These are phyloP conservation scores for Bipolaris bicolor DNA, from an alignment of 2,329 filamentous ascomycete species.

Conservation along the genomic window DNA sequence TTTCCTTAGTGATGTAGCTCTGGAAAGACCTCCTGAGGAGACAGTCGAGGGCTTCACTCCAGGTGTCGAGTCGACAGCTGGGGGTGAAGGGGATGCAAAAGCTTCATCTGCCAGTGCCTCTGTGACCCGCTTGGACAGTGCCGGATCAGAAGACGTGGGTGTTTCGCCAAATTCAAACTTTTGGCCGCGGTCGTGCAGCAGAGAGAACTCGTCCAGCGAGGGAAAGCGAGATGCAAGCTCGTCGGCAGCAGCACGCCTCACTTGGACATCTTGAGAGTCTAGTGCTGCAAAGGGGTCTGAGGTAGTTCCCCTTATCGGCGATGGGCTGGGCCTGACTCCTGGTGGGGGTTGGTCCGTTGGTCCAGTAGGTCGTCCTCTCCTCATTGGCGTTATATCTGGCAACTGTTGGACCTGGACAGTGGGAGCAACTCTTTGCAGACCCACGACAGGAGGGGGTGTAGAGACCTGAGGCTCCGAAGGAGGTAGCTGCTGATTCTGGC, in stretches of 20 bases:
- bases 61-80: conserved; percentile 39
- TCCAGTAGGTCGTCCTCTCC: conserved; percentile 75
- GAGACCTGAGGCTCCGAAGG: conserved; percentile 59
- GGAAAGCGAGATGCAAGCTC: conserved; percentile 87
- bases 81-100: conserved; percentile 63
- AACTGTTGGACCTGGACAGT: conserved; percentile 73
- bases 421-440: conserved; percentile 81
- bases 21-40: conserved; percentile 39
- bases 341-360: conserved; percentile 52
- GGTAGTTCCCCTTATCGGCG: conserved; percentile 70
- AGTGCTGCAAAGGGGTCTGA: conserved; percentile 91
- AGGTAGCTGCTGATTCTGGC: conserved; percentile 65
- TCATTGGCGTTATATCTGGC: conserved; percentile 92
- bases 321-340: conserved; percentile 65
- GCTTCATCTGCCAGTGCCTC: conserved; percentile 84
- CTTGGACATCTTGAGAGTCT: conserved; percentile 67
- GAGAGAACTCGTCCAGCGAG: conserved; percentile 88
- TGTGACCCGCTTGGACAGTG: conserved; percentile 69
- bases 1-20: conserved; percentile 43
- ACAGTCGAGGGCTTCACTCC: conserved; percentile 36
- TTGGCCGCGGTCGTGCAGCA: conserved; percentile 81
- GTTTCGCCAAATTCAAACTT: conserved; percentile 78
- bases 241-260: conserved; percentile 64
- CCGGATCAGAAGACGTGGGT: conserved; percentile 50
- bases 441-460: conserved; percentile 67